Conservation (phyloP, 2,329 filamentous ascomycete genomes). For the Fusarium albidum region DNA sequence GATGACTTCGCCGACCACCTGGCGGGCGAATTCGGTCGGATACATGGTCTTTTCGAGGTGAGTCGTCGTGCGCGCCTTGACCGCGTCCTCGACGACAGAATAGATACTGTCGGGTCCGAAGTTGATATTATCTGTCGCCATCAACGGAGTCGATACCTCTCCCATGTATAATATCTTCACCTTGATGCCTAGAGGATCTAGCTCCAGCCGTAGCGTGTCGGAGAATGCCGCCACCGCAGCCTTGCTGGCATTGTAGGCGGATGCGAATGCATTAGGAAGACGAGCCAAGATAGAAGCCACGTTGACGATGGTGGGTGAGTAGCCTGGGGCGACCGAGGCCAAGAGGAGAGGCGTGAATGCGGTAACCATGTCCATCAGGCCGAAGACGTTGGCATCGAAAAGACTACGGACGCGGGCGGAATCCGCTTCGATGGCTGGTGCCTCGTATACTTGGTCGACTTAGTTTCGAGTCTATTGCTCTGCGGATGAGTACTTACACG, state of each 20-base stretch:
- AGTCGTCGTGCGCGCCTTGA: conserved; percentile 1
- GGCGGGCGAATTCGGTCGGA: conserved; percentile 5
- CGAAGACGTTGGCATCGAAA: conserved; percentile 17
- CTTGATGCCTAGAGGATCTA: background rate
- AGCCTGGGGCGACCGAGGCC: background rate
- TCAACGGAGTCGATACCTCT: background rate
- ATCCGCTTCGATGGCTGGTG: conserved; percentile 14
- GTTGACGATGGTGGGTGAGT: conserved; percentile 9
- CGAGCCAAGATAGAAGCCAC: conserved; percentile 7
- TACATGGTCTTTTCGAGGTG: background rate
- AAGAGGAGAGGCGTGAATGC: conserved; percentile 11
- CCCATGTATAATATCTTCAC: conserved; percentile 19
- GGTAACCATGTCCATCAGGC: conserved; percentile 11
- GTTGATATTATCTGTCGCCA: conserved; percentile 13
- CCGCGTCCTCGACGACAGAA: background rate
- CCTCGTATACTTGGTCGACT: conserved; percentile 16
- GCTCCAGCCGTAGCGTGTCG: conserved; percentile 20
- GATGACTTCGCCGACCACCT: background rate
- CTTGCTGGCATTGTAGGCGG: conserved; percentile 21
- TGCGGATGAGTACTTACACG: background rate
- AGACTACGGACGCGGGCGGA: background rate
- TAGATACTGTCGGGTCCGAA: background rate
- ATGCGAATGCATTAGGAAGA: background rate
- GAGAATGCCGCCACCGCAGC: conserved; percentile 17
- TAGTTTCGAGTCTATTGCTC: no score